These are phyloP conservation scores for Blastocladiella emersonii DNA, from an alignment of 371 early-diverging fungal genomes.

Conservation along the genomic window DNA sequence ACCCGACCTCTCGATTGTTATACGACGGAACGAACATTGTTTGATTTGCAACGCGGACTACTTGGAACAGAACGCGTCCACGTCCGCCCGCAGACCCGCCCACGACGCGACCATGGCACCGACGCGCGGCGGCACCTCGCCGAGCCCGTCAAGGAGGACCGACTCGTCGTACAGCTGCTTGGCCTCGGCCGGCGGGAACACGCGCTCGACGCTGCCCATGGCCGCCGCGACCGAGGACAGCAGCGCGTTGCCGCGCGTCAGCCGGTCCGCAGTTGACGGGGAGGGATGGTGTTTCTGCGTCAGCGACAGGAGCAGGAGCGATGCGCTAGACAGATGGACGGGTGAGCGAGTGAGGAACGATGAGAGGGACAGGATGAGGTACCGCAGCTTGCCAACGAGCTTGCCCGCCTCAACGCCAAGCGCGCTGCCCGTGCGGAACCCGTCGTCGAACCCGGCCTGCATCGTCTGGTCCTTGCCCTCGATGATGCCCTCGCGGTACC, in stretches of 20 bases:
- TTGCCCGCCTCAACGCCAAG: constrained; percentile 32
- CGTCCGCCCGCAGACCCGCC: no score
- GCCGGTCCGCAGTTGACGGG: background rate
- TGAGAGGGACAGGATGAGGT: no score
- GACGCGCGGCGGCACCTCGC: no score
- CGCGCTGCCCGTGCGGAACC: constrained; percentile 31
- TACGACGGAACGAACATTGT: no score
- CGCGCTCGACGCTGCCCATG: background rate
- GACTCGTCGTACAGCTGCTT: background rate
- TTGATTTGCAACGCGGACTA: no score
- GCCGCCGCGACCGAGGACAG: background rate
- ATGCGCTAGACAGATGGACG: no score
- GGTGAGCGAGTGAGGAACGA: no score
- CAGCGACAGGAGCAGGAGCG: background rate
- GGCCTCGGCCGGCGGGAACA: background rate
- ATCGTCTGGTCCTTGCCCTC: constrained; percentile 46
- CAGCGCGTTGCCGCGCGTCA: background rate
- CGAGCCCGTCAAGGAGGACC: no score
- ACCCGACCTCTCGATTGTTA: no score
- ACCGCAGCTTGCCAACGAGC: constrained; percentile 8
- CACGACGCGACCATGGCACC: no score
- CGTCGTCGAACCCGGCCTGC: constrained; percentile 46
- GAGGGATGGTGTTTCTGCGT: no score
- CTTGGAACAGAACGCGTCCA: no score
- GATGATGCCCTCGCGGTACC: constrained; percentile 47